Conservation (phyloP, 2,329 filamentous ascomycete species). For the Scedosporium boydii region DNA sequence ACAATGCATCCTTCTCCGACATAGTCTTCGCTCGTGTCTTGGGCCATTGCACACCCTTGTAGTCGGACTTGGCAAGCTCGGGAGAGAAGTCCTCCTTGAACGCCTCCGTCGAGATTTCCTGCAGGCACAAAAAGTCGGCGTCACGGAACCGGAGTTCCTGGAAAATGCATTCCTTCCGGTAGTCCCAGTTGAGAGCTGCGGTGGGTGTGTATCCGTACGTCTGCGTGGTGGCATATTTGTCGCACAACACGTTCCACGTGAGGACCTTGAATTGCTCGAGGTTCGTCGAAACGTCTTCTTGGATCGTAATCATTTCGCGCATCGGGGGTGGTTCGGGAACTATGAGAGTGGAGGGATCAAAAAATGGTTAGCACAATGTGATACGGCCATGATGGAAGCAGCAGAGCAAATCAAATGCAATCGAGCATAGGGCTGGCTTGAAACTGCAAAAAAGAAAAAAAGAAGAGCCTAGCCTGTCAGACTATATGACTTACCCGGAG, state of each 20-base stretch:
- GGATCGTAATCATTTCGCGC: constrained; percentile 71
- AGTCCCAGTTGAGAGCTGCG: constrained; percentile 75
- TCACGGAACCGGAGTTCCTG: constrained; percentile 70
- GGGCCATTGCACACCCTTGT: constrained; percentile 90
- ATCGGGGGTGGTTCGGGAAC: constrained; percentile 69
- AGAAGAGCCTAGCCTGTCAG: not conserved
- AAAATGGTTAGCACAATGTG: constrained; percentile 13
- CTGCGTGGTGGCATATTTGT: constrained; percentile 77
- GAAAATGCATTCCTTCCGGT: constrained; percentile 72
- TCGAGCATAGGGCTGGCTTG: no score
- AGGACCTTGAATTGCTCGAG: constrained; percentile 73
- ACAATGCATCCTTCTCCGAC: constrained; percentile 76
- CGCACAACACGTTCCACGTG: constrained; percentile 93
- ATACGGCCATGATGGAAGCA: not conserved
- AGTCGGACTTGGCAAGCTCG: constrained; percentile 76
- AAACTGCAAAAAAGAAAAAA: not conserved
- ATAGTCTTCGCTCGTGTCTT: constrained; percentile 87
- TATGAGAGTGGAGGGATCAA: constrained; percentile 22
- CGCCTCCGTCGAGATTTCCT: constrained; percentile 86
- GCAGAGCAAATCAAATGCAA: no score
- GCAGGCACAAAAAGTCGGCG: constrained; percentile 84
- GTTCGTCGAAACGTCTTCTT: constrained; percentile 48
- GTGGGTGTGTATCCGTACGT: constrained; percentile 88
- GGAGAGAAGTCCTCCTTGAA: constrained; percentile 87
- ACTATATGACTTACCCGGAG: constrained; percentile 56